Evolutionary conservation across 1,284 basidiomycete genomes (phyloP).

Genomic region (Pseudozyma pruni): DNA sequence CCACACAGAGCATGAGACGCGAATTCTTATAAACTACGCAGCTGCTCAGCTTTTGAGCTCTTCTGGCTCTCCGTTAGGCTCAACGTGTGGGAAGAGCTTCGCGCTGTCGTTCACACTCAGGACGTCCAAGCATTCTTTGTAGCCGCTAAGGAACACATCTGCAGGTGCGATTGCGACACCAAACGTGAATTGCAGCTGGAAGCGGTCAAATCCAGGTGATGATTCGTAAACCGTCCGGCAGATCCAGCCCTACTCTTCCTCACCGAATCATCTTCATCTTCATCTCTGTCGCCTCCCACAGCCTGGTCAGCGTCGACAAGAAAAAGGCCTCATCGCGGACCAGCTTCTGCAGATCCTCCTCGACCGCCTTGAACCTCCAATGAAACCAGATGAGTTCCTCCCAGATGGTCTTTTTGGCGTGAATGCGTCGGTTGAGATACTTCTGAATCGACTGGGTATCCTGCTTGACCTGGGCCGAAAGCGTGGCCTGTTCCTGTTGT

Average conservation of each 20-base stretch:
- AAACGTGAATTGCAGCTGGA: neutral
- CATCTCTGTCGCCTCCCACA: conserved; percentile 45
- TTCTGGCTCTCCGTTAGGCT: too few species aligned
- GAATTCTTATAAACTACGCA: too few species aligned
- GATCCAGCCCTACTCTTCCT: neutral
- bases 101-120: too few species aligned
- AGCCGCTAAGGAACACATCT: too few species aligned
- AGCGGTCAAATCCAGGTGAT: neutral
- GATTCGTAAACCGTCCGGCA: neutral
- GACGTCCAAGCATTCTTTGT: too few species aligned
- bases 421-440: conserved; percentile 40
- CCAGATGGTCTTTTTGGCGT: conserved; percentile 47
- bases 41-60: too few species aligned
- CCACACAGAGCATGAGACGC: neutral
- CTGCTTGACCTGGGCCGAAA: conserved; percentile 31
- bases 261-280: conserved; percentile 49
- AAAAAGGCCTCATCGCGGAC: conserved; percentile 33
- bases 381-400: conserved; percentile 51
- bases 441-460: conserved; percentile 40
- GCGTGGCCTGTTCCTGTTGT: conserved; percentile 41
- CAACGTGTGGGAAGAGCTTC: too few species aligned
- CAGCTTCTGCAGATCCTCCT: conserved; percentile 34
- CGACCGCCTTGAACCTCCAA: conserved; percentile 37
- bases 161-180: too few species aligned
- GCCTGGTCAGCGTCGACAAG: conserved; percentile 16